Base-by-base conservation (phyloP, 495 filamentous ascomycete genomes). In the Jackrogersella minutella region DNA sequence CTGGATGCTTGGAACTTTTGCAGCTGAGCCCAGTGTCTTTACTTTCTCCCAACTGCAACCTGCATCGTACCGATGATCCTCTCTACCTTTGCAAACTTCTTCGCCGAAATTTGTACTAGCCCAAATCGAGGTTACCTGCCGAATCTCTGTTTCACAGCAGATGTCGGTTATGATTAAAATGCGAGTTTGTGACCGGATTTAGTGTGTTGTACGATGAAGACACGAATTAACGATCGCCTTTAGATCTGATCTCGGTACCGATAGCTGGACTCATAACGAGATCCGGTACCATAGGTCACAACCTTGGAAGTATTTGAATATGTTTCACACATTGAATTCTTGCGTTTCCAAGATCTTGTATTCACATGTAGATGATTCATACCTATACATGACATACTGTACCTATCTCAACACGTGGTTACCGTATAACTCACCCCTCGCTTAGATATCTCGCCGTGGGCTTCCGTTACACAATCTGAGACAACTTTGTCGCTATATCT, bases 71-170 rank as follows among this genome's bases (percentile, higher is more conserved):
- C 40, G 52, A 49, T 13, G 39, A 54, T 47, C 54, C 44, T 24
- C 44, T 24, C 43, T 56, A 19, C 22, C 47, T 37, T 58, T 59
- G 37, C 19, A 44, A 43, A 47, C n/a, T 22, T 41, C 33, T 52
- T 50, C 50, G 33, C 56, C 50, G 36, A 61, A 59, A 58, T 51
- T 36, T 28, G 37, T 62, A 58, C 54, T 56, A 49, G n/a, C 36
- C 55, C 57, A 46, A 58, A 65, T 69, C 66, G 61, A 69, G 66
- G 66, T 37, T 58, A 49, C 61, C 61, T 63, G 57, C 66, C 57
- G 61, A 65, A 69, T 69, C 66, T 69, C 30, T 41, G 66, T 69
- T 69, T 57, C 61, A 69, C 66, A 13, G 46, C 66, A 69, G 66
- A 37, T 43, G 22, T 36, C 46, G 44, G 66, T 65, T 69, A 50